These are phyloP conservation scores for Rhodosporidiobolus sp. DNA, from an alignment of 768 basidiomycete genomes.

Conservation along the genomic window DNA sequence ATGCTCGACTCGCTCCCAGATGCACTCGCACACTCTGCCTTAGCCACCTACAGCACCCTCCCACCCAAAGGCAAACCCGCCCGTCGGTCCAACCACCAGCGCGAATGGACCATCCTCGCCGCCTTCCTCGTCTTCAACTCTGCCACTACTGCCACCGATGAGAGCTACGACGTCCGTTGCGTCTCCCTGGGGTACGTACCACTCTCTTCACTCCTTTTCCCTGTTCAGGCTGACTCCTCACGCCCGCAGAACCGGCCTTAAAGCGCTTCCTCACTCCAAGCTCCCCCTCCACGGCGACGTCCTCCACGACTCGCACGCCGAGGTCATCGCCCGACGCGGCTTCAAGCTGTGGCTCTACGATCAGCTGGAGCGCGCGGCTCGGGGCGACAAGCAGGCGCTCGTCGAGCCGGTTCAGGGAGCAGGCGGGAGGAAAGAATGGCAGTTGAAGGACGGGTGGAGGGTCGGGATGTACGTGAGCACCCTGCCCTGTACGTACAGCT, in stretches of 20 bases:
- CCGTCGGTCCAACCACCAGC: slow-evolving; percentile 44
- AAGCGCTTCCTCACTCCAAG: slow-evolving; percentile 67
- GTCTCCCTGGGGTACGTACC: slow-evolving; percentile 58
- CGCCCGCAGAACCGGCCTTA: slow-evolving; percentile 66
- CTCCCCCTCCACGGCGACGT: slow-evolving; percentile 70
- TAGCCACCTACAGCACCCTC: slow-evolving; percentile 41
- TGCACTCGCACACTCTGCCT: slow-evolving; percentile 39
- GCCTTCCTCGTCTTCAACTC: slow-evolving; percentile 44
- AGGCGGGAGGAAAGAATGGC: slow-evolving; percentile 51
- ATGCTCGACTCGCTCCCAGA: slow-evolving; percentile 17
- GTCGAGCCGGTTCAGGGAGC: slow-evolving; percentile 54
- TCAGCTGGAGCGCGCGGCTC: slow-evolving; percentile 53
- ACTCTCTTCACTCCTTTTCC: slow-evolving; percentile 14
- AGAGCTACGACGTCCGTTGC: slow-evolving; percentile 35
- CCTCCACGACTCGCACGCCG: slow-evolving; percentile 86
- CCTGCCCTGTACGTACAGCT: slow-evolving; percentile 55
- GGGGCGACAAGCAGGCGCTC: slow-evolving; percentile 4
- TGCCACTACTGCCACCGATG: neutral
- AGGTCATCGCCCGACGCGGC: slow-evolving; percentile 79
- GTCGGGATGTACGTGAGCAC: slow-evolving; percentile 75
- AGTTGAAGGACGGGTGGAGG: slow-evolving; percentile 54
- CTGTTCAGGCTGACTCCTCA: neutral
- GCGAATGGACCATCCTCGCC: slow-evolving; percentile 51
- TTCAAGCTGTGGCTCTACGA: slow-evolving; percentile 74
- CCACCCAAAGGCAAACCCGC: slow-evolving; percentile 47